Evolutionary conservation across 2,329 filamentous ascomycete species (phyloP).

Genomic region (Ceratocystis alfenasii): DNA sequence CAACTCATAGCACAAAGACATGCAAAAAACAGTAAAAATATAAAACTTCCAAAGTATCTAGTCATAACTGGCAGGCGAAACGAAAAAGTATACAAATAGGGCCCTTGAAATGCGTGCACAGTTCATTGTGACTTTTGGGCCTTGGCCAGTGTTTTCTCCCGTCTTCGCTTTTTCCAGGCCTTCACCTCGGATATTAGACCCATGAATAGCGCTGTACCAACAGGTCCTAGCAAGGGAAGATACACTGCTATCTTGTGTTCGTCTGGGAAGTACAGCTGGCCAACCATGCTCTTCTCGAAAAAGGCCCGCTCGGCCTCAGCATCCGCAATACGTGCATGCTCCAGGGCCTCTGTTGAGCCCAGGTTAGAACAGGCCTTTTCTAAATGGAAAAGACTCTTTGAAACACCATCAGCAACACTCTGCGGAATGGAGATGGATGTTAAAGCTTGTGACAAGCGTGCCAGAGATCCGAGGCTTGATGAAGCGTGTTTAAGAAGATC

Average conservation of each 20-base stretch:
- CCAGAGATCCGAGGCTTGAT: slow-evolving; percentile 84
- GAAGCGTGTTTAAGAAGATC: slow-evolving; percentile 80
- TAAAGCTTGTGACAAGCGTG: slow-evolving; percentile 70
- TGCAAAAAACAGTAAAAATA: neutral
- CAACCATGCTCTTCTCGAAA: slow-evolving; percentile 98
- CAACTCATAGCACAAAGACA: neutral
- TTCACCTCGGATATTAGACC: slow-evolving; percentile 71
- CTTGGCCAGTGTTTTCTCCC: slow-evolving; percentile 31
- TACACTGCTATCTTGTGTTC: slow-evolving; percentile 98
- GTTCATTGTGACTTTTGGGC: slow-evolving; percentile 31
- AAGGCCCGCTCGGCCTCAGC: slow-evolving; percentile 85
- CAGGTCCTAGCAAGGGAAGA: slow-evolving; percentile 75
- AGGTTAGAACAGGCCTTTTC: slow-evolving; percentile 64
- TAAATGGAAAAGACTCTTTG: slow-evolving; percentile 66
- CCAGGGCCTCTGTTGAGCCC: slow-evolving; percentile 53
- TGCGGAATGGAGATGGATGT: slow-evolving; percentile 84
- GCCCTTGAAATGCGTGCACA: neutral
- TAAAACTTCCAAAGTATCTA: neutral
- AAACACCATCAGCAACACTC: slow-evolving; percentile 74
- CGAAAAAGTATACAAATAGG: neutral
- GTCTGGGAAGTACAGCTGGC: slow-evolving; percentile 95
- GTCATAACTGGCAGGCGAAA: neutral
- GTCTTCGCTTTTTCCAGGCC: slow-evolving; percentile 42
- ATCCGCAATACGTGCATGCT: slow-evolving; percentile 74
- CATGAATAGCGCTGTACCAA: slow-evolving; percentile 81